phyloP scores from a whole-genome alignment of 495 filamentous ascomycete genomes.

The Aspergillus incahuasiensis region DNA sequence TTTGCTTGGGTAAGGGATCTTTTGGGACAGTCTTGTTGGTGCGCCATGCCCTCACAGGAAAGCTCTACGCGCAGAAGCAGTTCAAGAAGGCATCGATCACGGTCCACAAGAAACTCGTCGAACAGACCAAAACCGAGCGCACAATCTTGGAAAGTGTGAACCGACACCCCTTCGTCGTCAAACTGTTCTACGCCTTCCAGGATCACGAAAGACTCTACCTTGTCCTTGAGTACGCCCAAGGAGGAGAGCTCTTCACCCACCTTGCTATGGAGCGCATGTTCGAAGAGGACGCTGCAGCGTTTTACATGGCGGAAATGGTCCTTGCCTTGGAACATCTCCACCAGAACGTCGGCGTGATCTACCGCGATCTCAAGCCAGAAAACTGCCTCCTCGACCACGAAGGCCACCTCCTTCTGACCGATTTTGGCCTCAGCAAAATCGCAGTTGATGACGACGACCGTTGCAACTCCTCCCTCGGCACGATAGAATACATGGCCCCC shows the following conservation, averaged over 20 bases:
- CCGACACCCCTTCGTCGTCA: constrained; percentile 93
- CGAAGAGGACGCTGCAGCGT: constrained; percentile 76
- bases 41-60: constrained; percentile 78
- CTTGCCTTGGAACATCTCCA: constrained; percentile 92
- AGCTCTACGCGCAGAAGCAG: constrained; percentile 95
- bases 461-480: constrained; percentile 82
- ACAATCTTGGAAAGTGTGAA: constrained; percentile 91
- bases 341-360: constrained; percentile 85
- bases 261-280: constrained; percentile 90
- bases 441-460: constrained; percentile 71
- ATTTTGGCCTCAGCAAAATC: constrained; percentile 96
- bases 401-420: constrained; percentile 90
- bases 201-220: constrained; percentile 97
- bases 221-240: constrained; percentile 97
- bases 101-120: constrained; percentile 86
- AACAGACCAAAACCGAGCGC: constrained; percentile 96
- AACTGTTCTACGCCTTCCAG: constrained; percentile 96
- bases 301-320: constrained; percentile 98
- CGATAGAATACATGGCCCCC: constrained; percentile 97
- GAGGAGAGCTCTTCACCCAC: constrained; percentile 90
- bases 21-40: constrained; percentile 93
- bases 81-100: constrained; percentile 92
- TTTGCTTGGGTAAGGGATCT: constrained; percentile 93
- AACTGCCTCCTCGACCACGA: constrained; percentile 91
- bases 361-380: constrained; percentile 95